Base-by-base conservation (phyloP, 163 green algal genomes). In the Scenedesmus sp. region DNA sequence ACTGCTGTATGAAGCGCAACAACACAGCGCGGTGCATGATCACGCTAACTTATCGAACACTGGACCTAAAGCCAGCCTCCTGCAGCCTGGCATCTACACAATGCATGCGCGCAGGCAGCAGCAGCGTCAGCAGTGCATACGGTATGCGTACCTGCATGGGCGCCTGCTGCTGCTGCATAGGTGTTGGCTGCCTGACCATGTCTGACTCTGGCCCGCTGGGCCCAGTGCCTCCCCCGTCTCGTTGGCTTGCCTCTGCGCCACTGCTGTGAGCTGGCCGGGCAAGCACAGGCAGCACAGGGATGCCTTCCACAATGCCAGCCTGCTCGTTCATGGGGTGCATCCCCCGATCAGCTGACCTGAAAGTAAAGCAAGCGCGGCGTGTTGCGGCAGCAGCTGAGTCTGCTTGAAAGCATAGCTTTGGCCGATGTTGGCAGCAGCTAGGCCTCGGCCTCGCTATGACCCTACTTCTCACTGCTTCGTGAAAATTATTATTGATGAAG, bases 241-340 rank as follows among this genome's bases (percentile, higher is more conserved):
- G 15, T 6, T 70, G 86, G 62, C 67, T 90, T 56, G 86, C 66
- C 18, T 84, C 86, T 26, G 67, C 52, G 55, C 66, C 86, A 84
- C 86, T 84, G 86, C 67, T 84, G 54, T 84, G 46, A 54, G 57
- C 56, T 88, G 83, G 56, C 57, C 57, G 66, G 83, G 84, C 52
- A 81, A 81, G 84, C 60, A 89, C 84, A 79, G 84, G 12, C 23
- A 64, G 62, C 60, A 89, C 84, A 66, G 83, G 83, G 16, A 88
- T 76, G 67, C 83, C 83, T 77, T 88, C 83, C 16, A 88, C 83
- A 59, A 88, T 88, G 59, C 83, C 83, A 76, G 15, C 83, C 23
- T 79, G 70, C 83, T 88, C 83, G 18, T 64, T 88, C 83, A 88
- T 88, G 67, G n/a, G 59, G n/a, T 20, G 83, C 83, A 88, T 79